Percentiles rank a stretch among this genome's conserved stretches.
Conservation (phyloP, 1,284 basidiomycete species). For the Neonothopanus nambi region DNA sequence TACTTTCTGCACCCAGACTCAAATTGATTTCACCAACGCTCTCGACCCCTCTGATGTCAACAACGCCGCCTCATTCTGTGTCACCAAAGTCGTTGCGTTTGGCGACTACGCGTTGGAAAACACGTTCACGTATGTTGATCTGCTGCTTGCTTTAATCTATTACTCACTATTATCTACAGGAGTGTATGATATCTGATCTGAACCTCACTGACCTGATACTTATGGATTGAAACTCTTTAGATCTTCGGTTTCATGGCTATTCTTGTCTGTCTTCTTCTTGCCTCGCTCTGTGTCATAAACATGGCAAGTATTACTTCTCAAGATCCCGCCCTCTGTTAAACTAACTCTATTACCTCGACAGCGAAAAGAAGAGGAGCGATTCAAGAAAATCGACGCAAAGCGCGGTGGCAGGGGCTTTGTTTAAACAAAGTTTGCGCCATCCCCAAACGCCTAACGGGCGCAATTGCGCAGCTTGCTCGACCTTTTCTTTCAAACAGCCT, state of each 20-base stretch:
- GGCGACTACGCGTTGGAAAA: constrained; percentile 76
- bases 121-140: constrained; percentile 70
- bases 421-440: too few relatives aligned
- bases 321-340: constrained; percentile 4
- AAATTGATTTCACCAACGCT: constrained; percentile 45
- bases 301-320: constrained; percentile 46
- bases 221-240: constrained; percentile 4
- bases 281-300: constrained; percentile 82
- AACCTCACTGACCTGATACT: background rate
- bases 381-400: constrained; percentile 85
- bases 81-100: constrained; percentile 59
- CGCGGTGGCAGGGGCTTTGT: constrained; percentile 83
- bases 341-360: constrained; percentile 32
- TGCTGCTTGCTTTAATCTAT: background rate
- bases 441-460: too few relatives aligned
- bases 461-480: too few relatives aligned
- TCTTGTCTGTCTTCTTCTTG: constrained; percentile 69
- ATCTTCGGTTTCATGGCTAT: constrained; percentile 86
- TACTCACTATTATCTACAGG: constrained; percentile 1
- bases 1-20: constrained; percentile 57
- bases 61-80: constrained; percentile 57
- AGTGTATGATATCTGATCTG: constrained; percentile 4
- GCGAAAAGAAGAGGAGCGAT: constrained; percentile 78
- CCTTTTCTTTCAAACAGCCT: too few relatives aligned
- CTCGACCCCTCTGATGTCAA: constrained; percentile 41